These are phyloP conservation scores for Botrytis hyacinthi DNA, from an alignment of 2,329 filamentous ascomycete species.

Conservation along the genomic window DNA sequence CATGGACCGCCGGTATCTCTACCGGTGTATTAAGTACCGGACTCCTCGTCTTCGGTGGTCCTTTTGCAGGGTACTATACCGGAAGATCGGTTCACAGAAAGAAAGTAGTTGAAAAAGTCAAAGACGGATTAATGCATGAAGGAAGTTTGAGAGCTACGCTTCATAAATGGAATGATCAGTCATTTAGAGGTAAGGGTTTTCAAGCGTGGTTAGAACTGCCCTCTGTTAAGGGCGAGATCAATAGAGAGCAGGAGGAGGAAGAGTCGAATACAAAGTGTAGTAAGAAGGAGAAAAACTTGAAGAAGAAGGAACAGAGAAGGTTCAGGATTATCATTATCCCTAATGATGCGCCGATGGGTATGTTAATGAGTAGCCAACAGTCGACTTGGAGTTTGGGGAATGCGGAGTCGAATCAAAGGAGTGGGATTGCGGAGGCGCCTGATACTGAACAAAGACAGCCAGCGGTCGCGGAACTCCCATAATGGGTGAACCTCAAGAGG, in stretches of 20 bases:
- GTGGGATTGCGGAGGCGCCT: slow-evolving; percentile 7
- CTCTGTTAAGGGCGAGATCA: slow-evolving; percentile 20
- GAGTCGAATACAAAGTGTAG: neutral
- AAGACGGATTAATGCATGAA: slow-evolving; percentile 27
- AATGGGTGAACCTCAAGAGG: neutral
- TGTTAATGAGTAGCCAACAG: neutral
- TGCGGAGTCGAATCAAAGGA: neutral
- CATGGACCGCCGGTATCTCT: slow-evolving; percentile 32
- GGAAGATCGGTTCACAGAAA: slow-evolving; percentile 31
- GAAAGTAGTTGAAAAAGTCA: slow-evolving; percentile 28
- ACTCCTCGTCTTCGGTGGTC: slow-evolving; percentile 29
- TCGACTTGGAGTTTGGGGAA: neutral
- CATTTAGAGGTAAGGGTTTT: slow-evolving; percentile 27
- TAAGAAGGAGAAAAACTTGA: slow-evolving; percentile 15
- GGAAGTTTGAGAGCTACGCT: slow-evolving; percentile 28
- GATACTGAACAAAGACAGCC: neutral
- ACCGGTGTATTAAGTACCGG: slow-evolving; percentile 27
- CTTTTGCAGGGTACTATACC: slow-evolving; percentile 29
- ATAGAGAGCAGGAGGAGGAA: slow-evolving; percentile 3
- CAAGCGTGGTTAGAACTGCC: slow-evolving; percentile 34
- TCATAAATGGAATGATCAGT: slow-evolving; percentile 28
- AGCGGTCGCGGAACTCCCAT: neutral
- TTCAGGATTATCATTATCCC: slow-evolving; percentile 27
- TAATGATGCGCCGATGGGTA: neutral
- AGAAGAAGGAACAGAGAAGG: slow-evolving; percentile 18